Evolutionary conservation across 345 rosid genomes (phyloP).

Genomic region (Pistacia integerrima): DNA sequence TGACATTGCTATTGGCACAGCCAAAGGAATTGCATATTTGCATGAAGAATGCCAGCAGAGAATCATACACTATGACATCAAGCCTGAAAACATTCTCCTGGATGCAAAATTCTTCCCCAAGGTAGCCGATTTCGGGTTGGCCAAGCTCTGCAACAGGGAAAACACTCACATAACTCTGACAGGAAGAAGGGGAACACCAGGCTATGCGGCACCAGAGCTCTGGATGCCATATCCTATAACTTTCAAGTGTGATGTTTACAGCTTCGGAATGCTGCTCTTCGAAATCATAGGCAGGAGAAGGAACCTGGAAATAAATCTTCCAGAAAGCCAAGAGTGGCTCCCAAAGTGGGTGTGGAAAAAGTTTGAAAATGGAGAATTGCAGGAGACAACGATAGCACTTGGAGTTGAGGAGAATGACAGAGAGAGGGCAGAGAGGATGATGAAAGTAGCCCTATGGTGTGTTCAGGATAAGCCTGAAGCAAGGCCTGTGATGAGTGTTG

Average conservation of each 20-base stretch:
- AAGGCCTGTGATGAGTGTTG: slow-evolving; percentile 39
- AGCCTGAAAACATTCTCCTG: not conserved
- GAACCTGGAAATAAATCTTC: not conserved
- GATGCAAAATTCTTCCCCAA: slow-evolving; percentile 14
- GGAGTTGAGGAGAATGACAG: slow-evolving; percentile 26
- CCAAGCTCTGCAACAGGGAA: slow-evolving; percentile 17
- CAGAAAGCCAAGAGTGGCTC: slow-evolving; percentile 29
- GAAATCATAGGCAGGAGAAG: slow-evolving; percentile 25
- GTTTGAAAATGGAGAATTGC: slow-evolving; percentile 5
- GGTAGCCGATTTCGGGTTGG: slow-evolving; percentile 26
- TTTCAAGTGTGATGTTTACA: slow-evolving; percentile 28
- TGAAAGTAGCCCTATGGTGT: slow-evolving; percentile 32
- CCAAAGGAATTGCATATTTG: slow-evolving; percentile 20
- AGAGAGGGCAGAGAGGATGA: slow-evolving; percentile 33
- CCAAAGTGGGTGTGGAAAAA: slow-evolving; percentile 25
- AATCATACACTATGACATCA: slow-evolving; percentile 25
- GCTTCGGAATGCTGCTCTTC: slow-evolving; percentile 30
- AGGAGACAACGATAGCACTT: slow-evolving; percentile 8
- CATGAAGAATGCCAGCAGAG: slow-evolving; percentile 16
- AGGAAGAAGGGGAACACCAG: slow-evolving; percentile 22
- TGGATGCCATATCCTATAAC: slow-evolving; percentile 24
- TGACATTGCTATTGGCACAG: slow-evolving; percentile 20
- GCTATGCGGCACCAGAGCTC: slow-evolving; percentile 28
- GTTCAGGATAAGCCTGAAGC: slow-evolving; percentile 33
- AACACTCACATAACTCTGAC: slow-evolving; percentile 5